Conservation (phyloP, 352 stramenopile genomes). For the Pythium chondricola region DNA sequence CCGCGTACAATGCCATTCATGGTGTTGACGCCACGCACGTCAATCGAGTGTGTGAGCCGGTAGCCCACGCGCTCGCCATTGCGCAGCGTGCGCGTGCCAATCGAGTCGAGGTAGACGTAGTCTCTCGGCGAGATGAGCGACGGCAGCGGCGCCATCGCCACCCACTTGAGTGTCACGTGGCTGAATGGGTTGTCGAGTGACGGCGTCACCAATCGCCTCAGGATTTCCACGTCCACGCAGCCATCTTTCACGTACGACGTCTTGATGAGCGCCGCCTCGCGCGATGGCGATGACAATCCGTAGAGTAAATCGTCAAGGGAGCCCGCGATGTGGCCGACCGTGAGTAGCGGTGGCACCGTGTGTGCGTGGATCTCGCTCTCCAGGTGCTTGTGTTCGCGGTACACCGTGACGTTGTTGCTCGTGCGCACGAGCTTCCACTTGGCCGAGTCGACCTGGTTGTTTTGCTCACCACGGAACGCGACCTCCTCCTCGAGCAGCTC, state of each 20-base stretch:
- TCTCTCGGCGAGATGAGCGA: constrained; percentile 25
- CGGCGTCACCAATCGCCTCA: constrained; percentile 27
- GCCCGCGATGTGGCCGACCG: constrained; percentile 1
- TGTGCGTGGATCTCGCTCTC: neutral
- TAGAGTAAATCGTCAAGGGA: constrained; percentile 11
- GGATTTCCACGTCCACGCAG: constrained; percentile 29
- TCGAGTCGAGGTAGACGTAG: constrained; percentile 44
- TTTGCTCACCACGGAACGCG: neutral
- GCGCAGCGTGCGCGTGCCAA: constrained; percentile 19
- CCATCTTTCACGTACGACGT: constrained; percentile 25
- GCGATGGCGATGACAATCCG: constrained; percentile 5
- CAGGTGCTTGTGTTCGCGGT: neutral
- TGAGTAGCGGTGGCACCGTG: constrained; percentile 6
- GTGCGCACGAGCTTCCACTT: constrained; percentile 1
- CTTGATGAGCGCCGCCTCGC: constrained; percentile 9
- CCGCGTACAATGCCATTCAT: constrained; percentile 18
- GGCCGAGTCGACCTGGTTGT: constrained; percentile 30
- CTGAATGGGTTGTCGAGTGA: constrained; percentile 27
- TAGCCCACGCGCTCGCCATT: constrained; percentile 42
- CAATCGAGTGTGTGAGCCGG: constrained; percentile 42
- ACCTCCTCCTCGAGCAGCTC: constrained; percentile 5
- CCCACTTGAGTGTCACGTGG: constrained; percentile 17
- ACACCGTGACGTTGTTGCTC: constrained; percentile 1
- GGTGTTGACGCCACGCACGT: constrained; percentile 2
- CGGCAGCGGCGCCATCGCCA: constrained; percentile 21